Conservation (phyloP, 352 stramenopile species). For the Globisporangium cylindrosporum region DNA sequence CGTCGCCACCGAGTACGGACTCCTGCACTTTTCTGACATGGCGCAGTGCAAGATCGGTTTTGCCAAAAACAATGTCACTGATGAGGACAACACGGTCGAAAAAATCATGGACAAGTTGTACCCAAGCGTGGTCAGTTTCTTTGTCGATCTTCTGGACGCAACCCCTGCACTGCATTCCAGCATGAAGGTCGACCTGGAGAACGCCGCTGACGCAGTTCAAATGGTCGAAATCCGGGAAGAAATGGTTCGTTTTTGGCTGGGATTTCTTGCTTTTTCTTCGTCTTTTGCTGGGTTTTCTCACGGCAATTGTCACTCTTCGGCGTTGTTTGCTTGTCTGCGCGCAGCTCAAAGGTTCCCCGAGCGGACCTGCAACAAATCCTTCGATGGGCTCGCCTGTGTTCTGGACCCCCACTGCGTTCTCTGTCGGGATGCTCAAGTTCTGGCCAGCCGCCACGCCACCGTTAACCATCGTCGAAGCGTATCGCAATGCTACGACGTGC, state of each 20-base stretch:
- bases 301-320: not conserved
- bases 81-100: conserved; percentile 25
- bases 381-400: conserved; percentile 27
- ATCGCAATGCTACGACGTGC: conserved; percentile 27
- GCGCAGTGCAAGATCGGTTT: conserved; percentile 32
- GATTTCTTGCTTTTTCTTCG: not conserved
- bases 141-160: conserved; percentile 16
- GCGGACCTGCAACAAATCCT: conserved; percentile 9
- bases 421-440: conserved; percentile 21
- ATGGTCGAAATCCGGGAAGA: conserved; percentile 14
- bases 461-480: conserved; percentile 33
- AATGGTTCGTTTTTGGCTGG: conserved; percentile 4
- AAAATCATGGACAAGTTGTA: conserved; percentile 32
- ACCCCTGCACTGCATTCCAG: conserved; percentile 17
- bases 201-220: not conserved
- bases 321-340: not conserved
- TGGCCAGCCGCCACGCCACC: conserved; percentile 31
- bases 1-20: conserved; percentile 28
- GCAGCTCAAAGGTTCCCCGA: conserved; percentile 21
- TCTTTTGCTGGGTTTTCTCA: not conserved
- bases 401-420: conserved; percentile 26
- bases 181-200: conserved; percentile 19
- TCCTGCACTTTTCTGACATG: conserved; percentile 28
- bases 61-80: conserved; percentile 21
- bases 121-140: conserved; percentile 18